Conservation (phyloP, 2,329 filamentous ascomycete species). For the Neophaeococcomyces aloes region DNA sequence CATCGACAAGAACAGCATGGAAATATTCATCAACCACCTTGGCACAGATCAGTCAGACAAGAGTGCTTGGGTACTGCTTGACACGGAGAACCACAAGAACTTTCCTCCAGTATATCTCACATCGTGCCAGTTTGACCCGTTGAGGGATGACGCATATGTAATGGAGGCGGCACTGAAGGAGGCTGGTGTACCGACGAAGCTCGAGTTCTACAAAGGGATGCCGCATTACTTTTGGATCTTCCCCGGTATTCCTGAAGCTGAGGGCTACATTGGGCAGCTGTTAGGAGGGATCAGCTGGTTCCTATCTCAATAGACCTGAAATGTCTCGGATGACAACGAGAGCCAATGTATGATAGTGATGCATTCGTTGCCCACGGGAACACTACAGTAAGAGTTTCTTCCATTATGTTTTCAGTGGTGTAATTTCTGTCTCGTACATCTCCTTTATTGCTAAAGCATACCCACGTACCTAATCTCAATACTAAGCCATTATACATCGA, state of each 20-base stretch:
- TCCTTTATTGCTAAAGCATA: too few relatives aligned
- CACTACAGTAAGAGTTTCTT: too few relatives aligned
- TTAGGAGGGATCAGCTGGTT: slow-evolving; percentile 18
- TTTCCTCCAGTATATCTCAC: slow-evolving; percentile 19
- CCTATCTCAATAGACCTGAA: slow-evolving; percentile 13
- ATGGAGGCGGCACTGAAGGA: slow-evolving; percentile 19
- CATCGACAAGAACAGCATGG: slow-evolving; percentile 19
- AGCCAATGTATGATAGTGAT: too few relatives aligned
- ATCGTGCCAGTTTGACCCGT: slow-evolving; percentile 18
- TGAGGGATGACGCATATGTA: slow-evolving; percentile 19
- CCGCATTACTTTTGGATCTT: slow-evolving; percentile 22
- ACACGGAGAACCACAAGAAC: slow-evolving; percentile 19
- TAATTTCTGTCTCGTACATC: too few relatives aligned
- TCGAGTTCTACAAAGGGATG: slow-evolving; percentile 17
- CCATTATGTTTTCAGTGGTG: too few relatives aligned
- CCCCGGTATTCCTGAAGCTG: slow-evolving; percentile 17
- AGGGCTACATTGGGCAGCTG: slow-evolving; percentile 17
- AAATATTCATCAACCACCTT: slow-evolving; percentile 14
- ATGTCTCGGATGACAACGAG: too few relatives aligned
- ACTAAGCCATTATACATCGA: too few relatives aligned
- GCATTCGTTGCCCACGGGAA: too few relatives aligned
- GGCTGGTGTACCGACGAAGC: slow-evolving; percentile 19
- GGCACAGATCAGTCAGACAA: slow-evolving; percentile 15
- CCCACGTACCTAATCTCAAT: too few relatives aligned
- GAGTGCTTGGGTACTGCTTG: slow-evolving; percentile 16